phyloP scores from a whole-genome alignment of 495 filamentous ascomycete genomes.

The Coniosporium apollinis region DNA sequence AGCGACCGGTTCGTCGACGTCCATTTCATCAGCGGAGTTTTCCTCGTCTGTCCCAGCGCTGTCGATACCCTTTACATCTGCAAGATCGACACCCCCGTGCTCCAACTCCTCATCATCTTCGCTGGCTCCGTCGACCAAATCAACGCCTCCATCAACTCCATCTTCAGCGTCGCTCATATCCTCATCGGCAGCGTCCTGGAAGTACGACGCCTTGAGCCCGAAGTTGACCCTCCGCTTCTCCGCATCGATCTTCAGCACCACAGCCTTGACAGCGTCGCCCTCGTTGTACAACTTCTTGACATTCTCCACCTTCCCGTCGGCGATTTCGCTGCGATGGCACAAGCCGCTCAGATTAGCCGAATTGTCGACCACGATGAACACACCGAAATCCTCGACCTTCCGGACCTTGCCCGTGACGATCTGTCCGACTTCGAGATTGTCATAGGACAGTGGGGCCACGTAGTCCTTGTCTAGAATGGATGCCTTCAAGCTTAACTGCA shows the following conservation, averaged over 20 bases:
- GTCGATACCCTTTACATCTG: constrained; percentile 24
- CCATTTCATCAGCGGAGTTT: constrained; percentile 29
- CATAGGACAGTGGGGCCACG: constrained; percentile 47
- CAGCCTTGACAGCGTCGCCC: constrained; percentile 83
- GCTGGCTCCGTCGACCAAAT: constrained; percentile 6
- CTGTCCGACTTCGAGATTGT: constrained; percentile 61
- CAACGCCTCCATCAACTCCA: constrained; percentile 3
- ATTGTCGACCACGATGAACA: constrained; percentile 77
- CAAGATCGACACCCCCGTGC: constrained; percentile 26
- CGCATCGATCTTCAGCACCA: constrained; percentile 58
- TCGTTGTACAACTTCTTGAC: constrained; percentile 69
- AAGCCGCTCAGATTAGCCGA: constrained; percentile 77
- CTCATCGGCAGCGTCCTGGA: constrained; percentile 40
- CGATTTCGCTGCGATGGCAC: constrained; percentile 81
- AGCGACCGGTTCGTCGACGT: constrained; percentile 21
- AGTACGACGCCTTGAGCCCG: constrained; percentile 83
- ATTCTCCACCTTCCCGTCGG: constrained; percentile 60
- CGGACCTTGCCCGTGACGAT: constrained; percentile 74
- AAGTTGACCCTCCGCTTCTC: constrained; percentile 65
- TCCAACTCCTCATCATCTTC: constrained; percentile 21
- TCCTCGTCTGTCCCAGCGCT: constrained; percentile 25
- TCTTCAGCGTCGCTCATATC: constrained; percentile 35
- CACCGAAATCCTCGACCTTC: constrained; percentile 86
- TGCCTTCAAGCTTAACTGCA: constrained; percentile 74
- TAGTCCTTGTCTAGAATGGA: constrained; percentile 70